Conservation (phyloP, 2,329 filamentous ascomycete species). For the Paramyrothecium roridum region DNA sequence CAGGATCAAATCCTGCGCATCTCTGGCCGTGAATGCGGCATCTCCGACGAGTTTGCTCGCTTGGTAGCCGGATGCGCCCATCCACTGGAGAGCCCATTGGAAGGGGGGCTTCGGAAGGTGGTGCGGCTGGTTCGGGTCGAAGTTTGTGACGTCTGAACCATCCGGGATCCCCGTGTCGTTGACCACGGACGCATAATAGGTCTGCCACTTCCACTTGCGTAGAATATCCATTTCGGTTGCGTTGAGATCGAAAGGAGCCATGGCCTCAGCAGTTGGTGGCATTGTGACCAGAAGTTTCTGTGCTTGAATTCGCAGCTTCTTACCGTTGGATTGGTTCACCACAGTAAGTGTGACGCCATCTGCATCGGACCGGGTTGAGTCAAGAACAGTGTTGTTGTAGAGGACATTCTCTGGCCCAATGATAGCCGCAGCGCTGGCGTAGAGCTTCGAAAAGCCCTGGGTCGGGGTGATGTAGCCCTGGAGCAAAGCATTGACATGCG, state of each 20-base stretch:
- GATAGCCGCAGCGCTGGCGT: constrained; percentile 17
- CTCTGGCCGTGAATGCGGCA: constrained; percentile 6
- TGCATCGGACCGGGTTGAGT: neutral
- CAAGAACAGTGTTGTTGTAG: constrained; percentile 16
- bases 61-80: constrained; percentile 4
- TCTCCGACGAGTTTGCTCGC: constrained; percentile 7
- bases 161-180: constrained; percentile 10
- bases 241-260: constrained; percentile 19
- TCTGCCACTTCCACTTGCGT: constrained; percentile 17
- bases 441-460: constrained; percentile 14
- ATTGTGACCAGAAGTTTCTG: constrained; percentile 25
- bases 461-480: constrained; percentile 6
- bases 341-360: neutral
- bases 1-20: constrained; percentile 11
- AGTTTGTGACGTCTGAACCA: constrained; percentile 2
- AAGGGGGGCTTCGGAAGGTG: constrained; percentile 1
- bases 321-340: neutral
- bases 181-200: constrained; percentile 16
- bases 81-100: constrained; percentile 4
- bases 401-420: constrained; percentile 21
- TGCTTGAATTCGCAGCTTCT: constrained; percentile 1
- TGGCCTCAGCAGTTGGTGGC: constrained; percentile 18
- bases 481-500: constrained; percentile 4
- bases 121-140: constrained; percentile 5
- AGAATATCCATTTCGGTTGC: constrained; percentile 17